Evolutionary conservation across 1,284 basidiomycete genomes (phyloP).

Genomic region (Hemileia vastatrix): DNA sequence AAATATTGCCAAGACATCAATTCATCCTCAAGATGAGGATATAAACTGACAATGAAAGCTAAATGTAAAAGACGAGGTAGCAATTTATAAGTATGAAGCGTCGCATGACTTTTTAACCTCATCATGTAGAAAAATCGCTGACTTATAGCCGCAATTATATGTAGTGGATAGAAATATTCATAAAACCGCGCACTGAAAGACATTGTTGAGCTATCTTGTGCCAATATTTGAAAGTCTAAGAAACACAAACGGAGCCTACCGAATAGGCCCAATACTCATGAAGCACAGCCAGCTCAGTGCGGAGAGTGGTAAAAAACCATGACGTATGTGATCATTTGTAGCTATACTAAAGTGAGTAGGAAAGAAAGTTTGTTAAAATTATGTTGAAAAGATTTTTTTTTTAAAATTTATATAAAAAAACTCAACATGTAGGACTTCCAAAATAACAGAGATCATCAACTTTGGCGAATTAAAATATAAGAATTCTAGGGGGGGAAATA

Average conservation of each 20-base stretch:
- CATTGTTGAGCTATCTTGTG: too few species aligned
- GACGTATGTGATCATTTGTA: too few species aligned
- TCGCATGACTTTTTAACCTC: neutral
- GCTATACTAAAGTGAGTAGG: too few species aligned
- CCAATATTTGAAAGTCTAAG: too few species aligned
- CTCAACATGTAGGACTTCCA: too few species aligned
- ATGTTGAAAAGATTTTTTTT: too few species aligned
- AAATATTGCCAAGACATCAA: slow-evolving; percentile 14
- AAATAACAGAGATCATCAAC: too few species aligned
- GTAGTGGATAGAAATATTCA: slow-evolving; percentile 16
- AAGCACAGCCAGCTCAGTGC: slow-evolving; percentile 19
- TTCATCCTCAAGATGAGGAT: slow-evolving; percentile 6
- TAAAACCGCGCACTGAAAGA: slow-evolving; percentile 15
- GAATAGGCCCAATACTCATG: slow-evolving; percentile 19
- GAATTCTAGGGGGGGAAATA: too few species aligned
- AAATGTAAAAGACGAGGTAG: neutral
- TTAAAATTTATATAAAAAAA: too few species aligned
- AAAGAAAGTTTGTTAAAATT: too few species aligned
- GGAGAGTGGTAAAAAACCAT: slow-evolving; percentile 14
- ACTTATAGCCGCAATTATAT: slow-evolving; percentile 17
- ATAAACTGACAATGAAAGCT: slow-evolving; percentile 16
- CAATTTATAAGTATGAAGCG: neutral
- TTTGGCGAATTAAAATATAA: too few species aligned
- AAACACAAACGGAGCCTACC: neutral
- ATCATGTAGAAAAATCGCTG: neutral